Percentiles rank a stretch among this genome's conserved stretches.
These are phyloP conservation scores for Suillus placidus DNA, from an alignment of 768 basidiomycete genomes.

Conservation along the genomic window DNA sequence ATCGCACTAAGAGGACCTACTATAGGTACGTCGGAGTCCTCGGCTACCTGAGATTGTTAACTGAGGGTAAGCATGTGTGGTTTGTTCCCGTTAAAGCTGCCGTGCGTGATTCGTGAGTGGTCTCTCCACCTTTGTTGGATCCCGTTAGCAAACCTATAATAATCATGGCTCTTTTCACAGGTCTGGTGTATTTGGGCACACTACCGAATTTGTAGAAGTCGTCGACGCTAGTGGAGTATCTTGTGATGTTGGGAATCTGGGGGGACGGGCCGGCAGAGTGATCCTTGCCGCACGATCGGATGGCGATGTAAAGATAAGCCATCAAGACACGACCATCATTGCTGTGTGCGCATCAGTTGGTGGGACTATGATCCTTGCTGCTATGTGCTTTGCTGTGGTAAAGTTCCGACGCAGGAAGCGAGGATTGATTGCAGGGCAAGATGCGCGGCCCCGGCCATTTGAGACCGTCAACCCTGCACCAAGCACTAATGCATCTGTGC, in stretches of 20 bases:
- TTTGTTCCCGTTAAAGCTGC: constrained; percentile 32
- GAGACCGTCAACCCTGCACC: constrained; percentile 16
- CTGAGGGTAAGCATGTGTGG: constrained; percentile 6
- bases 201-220: constrained; percentile 8
- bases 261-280: neutral
- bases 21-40: constrained; percentile 39
- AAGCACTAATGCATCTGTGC: constrained; percentile 2
- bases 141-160: neutral
- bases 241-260: neutral
- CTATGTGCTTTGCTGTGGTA: constrained; percentile 20
- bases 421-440: constrained; percentile 21
- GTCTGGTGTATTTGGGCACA: constrained; percentile 38
- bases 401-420: constrained; percentile 21
- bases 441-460: constrained; percentile 31
- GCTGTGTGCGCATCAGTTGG: constrained; percentile 27
- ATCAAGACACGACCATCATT: constrained; percentile 14
- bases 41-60: constrained; percentile 1
- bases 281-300: constrained; percentile 1
- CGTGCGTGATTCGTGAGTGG: constrained; percentile 46
- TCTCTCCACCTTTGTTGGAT: neutral
- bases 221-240: constrained; percentile 12
- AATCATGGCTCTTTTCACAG: constrained; percentile 27
- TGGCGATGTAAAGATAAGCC: constrained; percentile 6
- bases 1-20: constrained; percentile 28
- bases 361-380: constrained; percentile 20